Evolutionary conservation across 2,329 filamentous ascomycete genomes (phyloP).

Genomic region (Fusarium sacchari): DNA sequence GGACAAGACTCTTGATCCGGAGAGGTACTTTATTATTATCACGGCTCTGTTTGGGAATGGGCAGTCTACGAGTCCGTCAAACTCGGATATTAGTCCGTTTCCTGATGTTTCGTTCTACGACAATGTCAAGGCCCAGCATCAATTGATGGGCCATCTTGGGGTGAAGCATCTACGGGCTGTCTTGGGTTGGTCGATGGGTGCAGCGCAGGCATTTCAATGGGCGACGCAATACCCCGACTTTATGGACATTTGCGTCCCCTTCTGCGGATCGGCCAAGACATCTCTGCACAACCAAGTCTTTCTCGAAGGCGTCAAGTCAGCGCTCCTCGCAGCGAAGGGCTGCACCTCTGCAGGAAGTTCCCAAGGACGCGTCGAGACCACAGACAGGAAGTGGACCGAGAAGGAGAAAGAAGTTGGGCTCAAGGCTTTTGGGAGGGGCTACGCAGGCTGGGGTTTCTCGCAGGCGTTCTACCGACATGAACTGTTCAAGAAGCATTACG

Average conservation of each 20-base stretch:
- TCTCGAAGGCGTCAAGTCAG: slow-evolving; percentile 62
- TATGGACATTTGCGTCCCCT: slow-evolving; percentile 56
- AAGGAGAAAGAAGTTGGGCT: slow-evolving; percentile 57
- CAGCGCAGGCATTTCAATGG: slow-evolving; percentile 64
- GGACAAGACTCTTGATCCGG: slow-evolving; percentile 71
- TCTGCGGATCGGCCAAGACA: slow-evolving; percentile 62
- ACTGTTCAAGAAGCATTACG: slow-evolving; percentile 71
- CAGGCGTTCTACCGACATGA: slow-evolving; percentile 81
- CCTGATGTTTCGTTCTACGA: slow-evolving; percentile 59
- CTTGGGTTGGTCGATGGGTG: slow-evolving; percentile 67
- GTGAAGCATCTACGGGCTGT: slow-evolving; percentile 57
- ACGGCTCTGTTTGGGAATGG: slow-evolving; percentile 63
- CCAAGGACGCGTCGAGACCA: slow-evolving; percentile 42
- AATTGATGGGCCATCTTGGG: slow-evolving; percentile 54
- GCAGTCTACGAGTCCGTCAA: slow-evolving; percentile 64
- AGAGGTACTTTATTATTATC: slow-evolving; percentile 60
- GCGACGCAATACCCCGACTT: slow-evolving; percentile 60
- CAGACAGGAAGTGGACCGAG: slow-evolving; percentile 51
- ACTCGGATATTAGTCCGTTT: slow-evolving; percentile 54
- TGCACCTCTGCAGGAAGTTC: slow-evolving; percentile 61
- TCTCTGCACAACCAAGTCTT: slow-evolving; percentile 64
- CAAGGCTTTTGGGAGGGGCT: slow-evolving; percentile 78
- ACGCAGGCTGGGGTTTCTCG: slow-evolving; percentile 84
- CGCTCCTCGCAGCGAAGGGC: slow-evolving; percentile 54
- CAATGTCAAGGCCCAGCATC: slow-evolving; percentile 61